Conservation (phyloP, 176 grass and related monocot genomes). For the Paspalum vaginatum region DNA sequence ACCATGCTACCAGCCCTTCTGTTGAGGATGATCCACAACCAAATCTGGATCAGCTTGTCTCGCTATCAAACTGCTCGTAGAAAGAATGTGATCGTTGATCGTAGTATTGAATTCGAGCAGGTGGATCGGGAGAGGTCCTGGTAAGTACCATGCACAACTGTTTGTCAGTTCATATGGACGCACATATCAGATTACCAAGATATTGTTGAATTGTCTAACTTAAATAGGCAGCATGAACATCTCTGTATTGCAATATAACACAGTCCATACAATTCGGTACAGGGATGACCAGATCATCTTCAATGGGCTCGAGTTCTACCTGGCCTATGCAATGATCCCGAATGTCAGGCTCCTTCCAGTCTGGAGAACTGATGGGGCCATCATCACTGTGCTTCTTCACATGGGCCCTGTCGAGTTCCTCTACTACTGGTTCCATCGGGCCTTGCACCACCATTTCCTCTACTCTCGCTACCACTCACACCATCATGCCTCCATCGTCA, state of each 20-base stretch:
- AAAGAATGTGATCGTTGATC: slow-evolving; percentile 81
- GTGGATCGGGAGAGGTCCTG: slow-evolving; percentile 86
- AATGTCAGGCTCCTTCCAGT: slow-evolving; percentile 45
- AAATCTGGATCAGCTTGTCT: slow-evolving; percentile 82
- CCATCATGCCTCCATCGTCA: slow-evolving; percentile 85
- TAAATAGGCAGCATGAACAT: neutral
- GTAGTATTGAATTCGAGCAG: slow-evolving; percentile 87
- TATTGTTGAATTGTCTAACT: neutral
- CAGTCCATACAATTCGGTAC: slow-evolving; percentile 20
- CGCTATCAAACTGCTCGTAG: slow-evolving; percentile 77
- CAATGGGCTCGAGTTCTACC: slow-evolving; percentile 67
- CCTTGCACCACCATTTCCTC: slow-evolving; percentile 90
- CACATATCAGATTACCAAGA: neutral
- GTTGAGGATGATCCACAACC: slow-evolving; percentile 82
- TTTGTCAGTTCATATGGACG: neutral
- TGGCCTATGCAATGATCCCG: slow-evolving; percentile 36
- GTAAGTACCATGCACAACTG: slow-evolving; percentile 37
- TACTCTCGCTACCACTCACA: slow-evolving; percentile 89
- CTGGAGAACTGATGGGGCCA: slow-evolving; percentile 68
- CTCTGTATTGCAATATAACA: neutral
- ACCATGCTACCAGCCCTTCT: slow-evolving; percentile 55
- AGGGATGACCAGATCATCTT: slow-evolving; percentile 98
- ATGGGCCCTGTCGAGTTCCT: slow-evolving; percentile 81
- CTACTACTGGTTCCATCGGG: slow-evolving; percentile 95
- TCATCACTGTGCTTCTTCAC: slow-evolving; percentile 61